Base-by-base conservation (phyloP, 2,329 filamentous ascomycete species). In the Aspergillus fumigatus region DNA sequence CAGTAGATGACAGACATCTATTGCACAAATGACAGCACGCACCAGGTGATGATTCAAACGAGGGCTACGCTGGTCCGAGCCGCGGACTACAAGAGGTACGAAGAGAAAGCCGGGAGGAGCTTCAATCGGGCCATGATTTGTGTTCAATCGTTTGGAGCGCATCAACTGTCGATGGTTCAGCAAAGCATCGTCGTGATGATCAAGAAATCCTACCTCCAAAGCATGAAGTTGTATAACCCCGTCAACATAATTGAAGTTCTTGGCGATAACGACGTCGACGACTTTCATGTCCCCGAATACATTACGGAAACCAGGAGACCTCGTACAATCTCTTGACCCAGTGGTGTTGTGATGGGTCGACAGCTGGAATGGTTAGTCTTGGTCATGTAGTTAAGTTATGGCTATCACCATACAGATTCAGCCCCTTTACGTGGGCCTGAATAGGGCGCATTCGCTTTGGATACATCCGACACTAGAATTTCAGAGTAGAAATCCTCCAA, bases 221-320 rank as follows among this genome's bases (percentile, higher is more conserved):
- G 79, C 88, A 71, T 97, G 92, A 48, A 94, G 87, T 74, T 99
- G 94, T 10, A 97, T 86, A 53, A 84, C 82, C 38, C 84, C 80
- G n/a, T 83, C 82, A 0, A 90, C 88, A 52, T 78, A 77, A 70
- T 96, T 86, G 52, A 97, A 84, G 69, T 95, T 85, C 63, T 86
- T 88, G 2, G 89, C 90, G 52, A 99, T 82, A 23, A 97, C 80
- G 10, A 97, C 80, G 73, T 96, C 92, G 60, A 91, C 88, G 62
- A 96, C 89, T 23, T 26, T 47, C 53, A 80, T 79, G 50, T 75
- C 76, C 57, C 83, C 80, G 55, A 78, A 70, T 55, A 69, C 67
- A 58, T 60, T 55, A 68, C 72, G 40, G 67, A 63, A 40, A 10
- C 60, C 41, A n/a, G 62, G 58, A 6, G 61, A 61, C 51, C 63